A percentile compares a stretch with the other conserved stretches of the same genome.
phyloP scores from a whole-genome alignment of 2,329 filamentous ascomycete species.

The Nothophaeocryptopus gaeumannii region DNA sequence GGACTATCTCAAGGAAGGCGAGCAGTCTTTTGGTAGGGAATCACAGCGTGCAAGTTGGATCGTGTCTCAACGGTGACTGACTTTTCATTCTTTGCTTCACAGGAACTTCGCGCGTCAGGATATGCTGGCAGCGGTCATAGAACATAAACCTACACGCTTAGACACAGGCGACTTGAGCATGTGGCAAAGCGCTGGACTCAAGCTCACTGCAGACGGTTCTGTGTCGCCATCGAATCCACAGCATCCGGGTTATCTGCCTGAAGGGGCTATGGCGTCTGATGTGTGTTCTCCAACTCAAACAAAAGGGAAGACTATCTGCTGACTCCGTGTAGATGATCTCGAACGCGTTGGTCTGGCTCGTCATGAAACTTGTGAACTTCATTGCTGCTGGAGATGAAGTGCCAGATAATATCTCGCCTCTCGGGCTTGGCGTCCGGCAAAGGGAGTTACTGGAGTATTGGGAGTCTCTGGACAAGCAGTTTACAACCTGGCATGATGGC shows the following conservation, averaged over 20 bases:
- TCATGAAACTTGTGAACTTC: slow-evolving; percentile 65
- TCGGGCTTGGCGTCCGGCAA: slow-evolving; percentile 49
- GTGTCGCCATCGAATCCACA: slow-evolving; percentile 48
- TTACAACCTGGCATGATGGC: slow-evolving; percentile 58
- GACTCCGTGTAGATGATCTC: slow-evolving; percentile 47
- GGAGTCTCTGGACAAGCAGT: slow-evolving; percentile 55
- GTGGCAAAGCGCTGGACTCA: slow-evolving; percentile 63
- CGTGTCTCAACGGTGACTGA: no score
- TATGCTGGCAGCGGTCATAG: slow-evolving; percentile 63
- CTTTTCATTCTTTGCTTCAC: no score
- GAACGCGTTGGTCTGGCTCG: slow-evolving; percentile 64
- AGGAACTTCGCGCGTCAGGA: slow-evolving; percentile 64
- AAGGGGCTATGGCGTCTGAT: slow-evolving; percentile 59
- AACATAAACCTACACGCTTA: slow-evolving; percentile 58
- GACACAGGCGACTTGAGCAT: slow-evolving; percentile 61
- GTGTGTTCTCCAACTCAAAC: not conserved
- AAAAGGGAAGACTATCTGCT: not conserved
- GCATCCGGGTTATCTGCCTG: slow-evolving; percentile 40
- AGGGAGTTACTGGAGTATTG: slow-evolving; percentile 52
- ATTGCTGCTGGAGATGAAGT: slow-evolving; percentile 57
- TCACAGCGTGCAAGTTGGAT: no score
- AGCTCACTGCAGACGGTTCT: slow-evolving; percentile 54
- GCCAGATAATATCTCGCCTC: slow-evolving; percentile 36
- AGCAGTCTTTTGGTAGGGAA: slow-evolving; percentile 56
- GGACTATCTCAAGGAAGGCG: slow-evolving; percentile 55